These are phyloP conservation scores for Aspergillus puulaauensis DNA, from an alignment of 2,329 filamentous ascomycete species.

Conservation along the genomic window DNA sequence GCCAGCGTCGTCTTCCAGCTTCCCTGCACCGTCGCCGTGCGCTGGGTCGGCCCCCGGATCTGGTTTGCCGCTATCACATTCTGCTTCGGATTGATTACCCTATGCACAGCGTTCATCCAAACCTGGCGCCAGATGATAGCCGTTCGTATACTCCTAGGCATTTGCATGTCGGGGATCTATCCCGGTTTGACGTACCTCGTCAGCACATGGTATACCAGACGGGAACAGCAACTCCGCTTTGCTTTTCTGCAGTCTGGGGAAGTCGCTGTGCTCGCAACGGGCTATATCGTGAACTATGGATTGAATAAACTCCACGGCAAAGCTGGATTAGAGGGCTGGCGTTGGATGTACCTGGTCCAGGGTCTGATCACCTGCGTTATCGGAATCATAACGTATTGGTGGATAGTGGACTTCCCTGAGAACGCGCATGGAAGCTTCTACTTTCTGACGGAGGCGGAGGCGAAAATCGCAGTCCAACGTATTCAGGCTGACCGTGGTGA, in stretches of 20 bases:
- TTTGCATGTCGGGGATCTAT: constrained; percentile 55
- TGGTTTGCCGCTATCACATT: constrained; percentile 63
- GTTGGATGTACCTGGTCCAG: constrained; percentile 69
- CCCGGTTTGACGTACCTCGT: constrained; percentile 47
- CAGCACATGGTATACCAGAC: constrained; percentile 62
- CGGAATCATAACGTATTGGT: constrained; percentile 64
- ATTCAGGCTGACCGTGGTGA: constrained; percentile 64
- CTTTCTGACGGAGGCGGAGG: constrained; percentile 59
- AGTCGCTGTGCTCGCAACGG: constrained; percentile 65
- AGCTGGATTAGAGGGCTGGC: constrained; percentile 61
- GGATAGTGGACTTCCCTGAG: constrained; percentile 71
- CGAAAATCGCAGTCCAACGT: constrained; percentile 54
- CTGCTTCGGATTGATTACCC: constrained; percentile 63
- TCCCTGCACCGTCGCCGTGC: constrained; percentile 66
- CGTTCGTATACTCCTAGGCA: constrained; percentile 64
- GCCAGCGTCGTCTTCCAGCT: constrained; percentile 67
- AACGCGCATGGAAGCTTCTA: constrained; percentile 55
- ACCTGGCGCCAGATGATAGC: constrained; percentile 71
- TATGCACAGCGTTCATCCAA: constrained; percentile 67
- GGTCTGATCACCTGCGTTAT: constrained; percentile 61
- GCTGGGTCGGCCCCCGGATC: constrained; percentile 62
- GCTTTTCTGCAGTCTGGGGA: constrained; percentile 65
- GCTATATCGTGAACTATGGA: constrained; percentile 66
- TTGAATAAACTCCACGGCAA: constrained; percentile 63
- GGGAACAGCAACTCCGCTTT: constrained; percentile 65